A percentile compares a stretch with the other conserved stretches of the same genome.
Conservation (phyloP, 2,329 filamentous ascomycete genomes). For the Botrytis squamosa region DNA sequence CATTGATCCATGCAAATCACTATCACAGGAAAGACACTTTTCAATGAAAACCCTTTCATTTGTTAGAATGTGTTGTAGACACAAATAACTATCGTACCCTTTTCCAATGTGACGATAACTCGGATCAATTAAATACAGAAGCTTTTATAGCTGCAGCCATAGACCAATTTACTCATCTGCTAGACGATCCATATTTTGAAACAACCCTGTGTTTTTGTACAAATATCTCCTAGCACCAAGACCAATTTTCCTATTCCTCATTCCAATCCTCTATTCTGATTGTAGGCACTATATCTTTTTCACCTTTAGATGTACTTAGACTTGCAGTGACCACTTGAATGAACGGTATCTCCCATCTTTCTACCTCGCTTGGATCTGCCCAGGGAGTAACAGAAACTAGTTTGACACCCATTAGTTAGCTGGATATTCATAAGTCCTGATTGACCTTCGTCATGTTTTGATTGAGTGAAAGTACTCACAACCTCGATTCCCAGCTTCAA, state of each 20-base stretch:
- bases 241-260: neutral
- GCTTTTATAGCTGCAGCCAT: neutral
- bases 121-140: neutral
- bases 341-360: neutral
- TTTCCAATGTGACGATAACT: neutral
- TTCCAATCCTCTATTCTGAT: neutral
- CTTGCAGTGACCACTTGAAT: neutral
- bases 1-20: neutral
- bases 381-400: neutral
- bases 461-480: neutral
- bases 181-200: neutral
- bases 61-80: neutral
- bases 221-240: neutral
- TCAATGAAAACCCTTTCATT: neutral
- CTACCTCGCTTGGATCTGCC: neutral
- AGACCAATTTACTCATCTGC: neutral
- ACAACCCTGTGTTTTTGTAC: neutral
- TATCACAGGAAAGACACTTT: neutral
- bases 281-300: neutral
- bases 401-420: neutral
- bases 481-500: neutral
- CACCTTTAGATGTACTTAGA: neutral
- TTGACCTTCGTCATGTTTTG: too few relatives aligned
- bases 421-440: too few relatives aligned
- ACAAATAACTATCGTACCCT: neutral